A percentile compares a stretch with the other conserved stretches of the same genome.
Conservation (phyloP, 768 basidiomycete genomes). For the Hortiboletus flavorubellus region DNA sequence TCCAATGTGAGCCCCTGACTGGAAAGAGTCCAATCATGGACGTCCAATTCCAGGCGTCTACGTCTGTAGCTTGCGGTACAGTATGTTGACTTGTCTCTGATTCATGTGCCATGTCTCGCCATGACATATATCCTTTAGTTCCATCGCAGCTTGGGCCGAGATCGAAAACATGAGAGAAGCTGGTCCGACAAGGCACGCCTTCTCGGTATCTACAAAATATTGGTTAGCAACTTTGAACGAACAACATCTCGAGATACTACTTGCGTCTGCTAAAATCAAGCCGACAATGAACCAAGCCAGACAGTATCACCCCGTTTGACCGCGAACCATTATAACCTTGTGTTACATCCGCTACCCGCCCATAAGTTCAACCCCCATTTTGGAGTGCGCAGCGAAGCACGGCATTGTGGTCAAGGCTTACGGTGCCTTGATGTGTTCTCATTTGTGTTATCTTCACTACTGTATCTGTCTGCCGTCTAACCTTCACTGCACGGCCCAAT, state of each 20-base stretch:
- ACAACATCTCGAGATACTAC: slow-evolving; percentile 48
- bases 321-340: not conserved
- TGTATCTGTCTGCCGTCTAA: not conserved
- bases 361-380: slow-evolving; percentile 59
- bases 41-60: not conserved
- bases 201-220: slow-evolving; percentile 48
- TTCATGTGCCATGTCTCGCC: slow-evolving; percentile 55
- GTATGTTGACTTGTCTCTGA: slow-evolving; percentile 70
- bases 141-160: slow-evolving; percentile 50
- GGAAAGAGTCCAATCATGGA: not conserved
- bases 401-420: slow-evolving; percentile 72
- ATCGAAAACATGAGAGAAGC: slow-evolving; percentile 56
- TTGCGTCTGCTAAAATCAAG: slow-evolving; percentile 57
- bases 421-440: slow-evolving; percentile 52
- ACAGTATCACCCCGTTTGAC: not conserved
- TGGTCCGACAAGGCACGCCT: slow-evolving; percentile 55
- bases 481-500: slow-evolving; percentile 46
- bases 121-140: slow-evolving; percentile 48
- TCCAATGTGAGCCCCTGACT: slow-evolving; percentile 41
- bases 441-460: not conserved
- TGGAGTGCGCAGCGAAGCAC: slow-evolving; percentile 55
- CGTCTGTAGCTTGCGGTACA: slow-evolving; percentile 51
- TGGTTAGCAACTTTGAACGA: slow-evolving; percentile 67
- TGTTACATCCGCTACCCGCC: slow-evolving; percentile 64
- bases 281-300: slow-evolving; percentile 67